Conservation (phyloP, 495 filamentous ascomycete species). For the Podospora pseudoanserina region DNA sequence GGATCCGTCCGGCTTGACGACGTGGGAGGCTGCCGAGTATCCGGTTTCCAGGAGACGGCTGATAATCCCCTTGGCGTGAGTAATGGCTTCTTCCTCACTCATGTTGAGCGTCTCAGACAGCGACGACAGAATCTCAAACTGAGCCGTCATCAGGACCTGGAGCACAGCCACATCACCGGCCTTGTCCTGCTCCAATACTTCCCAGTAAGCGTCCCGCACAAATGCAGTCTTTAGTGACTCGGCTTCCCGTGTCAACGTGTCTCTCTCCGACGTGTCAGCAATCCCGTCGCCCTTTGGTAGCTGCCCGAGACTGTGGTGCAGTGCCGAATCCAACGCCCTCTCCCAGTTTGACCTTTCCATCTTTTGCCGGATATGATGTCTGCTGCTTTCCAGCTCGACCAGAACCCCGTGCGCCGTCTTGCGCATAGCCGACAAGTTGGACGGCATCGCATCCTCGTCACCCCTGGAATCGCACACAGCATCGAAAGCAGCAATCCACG, state of each 20-base stretch:
- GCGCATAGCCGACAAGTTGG: slow-evolving; percentile 68
- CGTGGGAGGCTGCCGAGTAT: slow-evolving; percentile 65
- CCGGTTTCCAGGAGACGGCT: slow-evolving; percentile 73
- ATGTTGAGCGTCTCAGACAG: slow-evolving; percentile 76
- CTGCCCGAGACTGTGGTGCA: slow-evolving; percentile 78
- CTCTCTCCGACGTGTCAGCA: slow-evolving; percentile 65
- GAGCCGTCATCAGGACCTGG: slow-evolving; percentile 78
- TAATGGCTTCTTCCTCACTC: slow-evolving; percentile 75
- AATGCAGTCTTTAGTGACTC: slow-evolving; percentile 78
- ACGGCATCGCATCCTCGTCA: slow-evolving; percentile 59
- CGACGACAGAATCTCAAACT: slow-evolving; percentile 84
- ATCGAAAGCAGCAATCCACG: slow-evolving; percentile 94
- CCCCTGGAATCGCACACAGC: slow-evolving; percentile 68
- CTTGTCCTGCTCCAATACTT: slow-evolving; percentile 82
- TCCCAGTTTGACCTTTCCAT: slow-evolving; percentile 81
- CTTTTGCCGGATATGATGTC: slow-evolving; percentile 84
- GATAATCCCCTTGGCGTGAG: slow-evolving; percentile 75
- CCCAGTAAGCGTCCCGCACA: slow-evolving; percentile 73
- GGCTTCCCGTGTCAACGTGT: slow-evolving; percentile 72
- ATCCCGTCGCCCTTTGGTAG: slow-evolving; percentile 68
- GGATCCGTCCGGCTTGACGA: slow-evolving; percentile 87
- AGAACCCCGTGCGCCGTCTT: slow-evolving; percentile 85
- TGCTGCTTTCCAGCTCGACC: slow-evolving; percentile 79
- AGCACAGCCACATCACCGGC: slow-evolving; percentile 70
- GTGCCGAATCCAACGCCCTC: slow-evolving; percentile 73